Evolutionary conservation across 441 rosid genomes (phyloP).

Genomic region (Gossypium trilobum): DNA sequence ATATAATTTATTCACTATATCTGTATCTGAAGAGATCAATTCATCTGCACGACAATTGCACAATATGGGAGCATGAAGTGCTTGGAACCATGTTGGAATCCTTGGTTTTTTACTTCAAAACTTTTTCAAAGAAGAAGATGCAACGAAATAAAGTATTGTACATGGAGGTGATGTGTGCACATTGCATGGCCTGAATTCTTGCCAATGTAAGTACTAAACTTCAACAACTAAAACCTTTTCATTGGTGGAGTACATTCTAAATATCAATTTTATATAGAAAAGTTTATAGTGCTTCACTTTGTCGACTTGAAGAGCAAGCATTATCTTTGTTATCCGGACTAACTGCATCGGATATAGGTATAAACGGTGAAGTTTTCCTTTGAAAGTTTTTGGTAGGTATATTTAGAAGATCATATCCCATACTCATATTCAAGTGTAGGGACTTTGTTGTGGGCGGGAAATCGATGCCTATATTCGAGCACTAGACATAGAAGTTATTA

Average conservation of each 20-base stretch:
- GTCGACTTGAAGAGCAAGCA: not conserved
- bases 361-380: no score
- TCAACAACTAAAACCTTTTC: not conserved
- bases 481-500: no score
- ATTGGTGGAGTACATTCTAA: not conserved
- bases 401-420: no score
- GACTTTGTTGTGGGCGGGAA: no score
- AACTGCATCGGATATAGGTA: no score
- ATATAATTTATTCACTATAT: no score
- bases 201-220: not conserved
- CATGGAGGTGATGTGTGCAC: not conserved
- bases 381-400: no score
- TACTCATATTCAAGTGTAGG: no score
- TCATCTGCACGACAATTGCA: no score
- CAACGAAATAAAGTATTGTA: not conserved
- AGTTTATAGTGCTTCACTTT: not conserved
- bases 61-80: not conserved
- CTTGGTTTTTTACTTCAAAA: not conserved
- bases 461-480: no score
- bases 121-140: not conserved
- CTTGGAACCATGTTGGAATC: not conserved
- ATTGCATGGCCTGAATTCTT: not conserved
- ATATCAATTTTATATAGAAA: not conserved
- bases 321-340: not conserved
- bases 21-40: no score